Evolutionary conservation across 192 early-diverging fungal genomes (phyloP).

Genomic region (Ramicandelaber brevisporus): DNA sequence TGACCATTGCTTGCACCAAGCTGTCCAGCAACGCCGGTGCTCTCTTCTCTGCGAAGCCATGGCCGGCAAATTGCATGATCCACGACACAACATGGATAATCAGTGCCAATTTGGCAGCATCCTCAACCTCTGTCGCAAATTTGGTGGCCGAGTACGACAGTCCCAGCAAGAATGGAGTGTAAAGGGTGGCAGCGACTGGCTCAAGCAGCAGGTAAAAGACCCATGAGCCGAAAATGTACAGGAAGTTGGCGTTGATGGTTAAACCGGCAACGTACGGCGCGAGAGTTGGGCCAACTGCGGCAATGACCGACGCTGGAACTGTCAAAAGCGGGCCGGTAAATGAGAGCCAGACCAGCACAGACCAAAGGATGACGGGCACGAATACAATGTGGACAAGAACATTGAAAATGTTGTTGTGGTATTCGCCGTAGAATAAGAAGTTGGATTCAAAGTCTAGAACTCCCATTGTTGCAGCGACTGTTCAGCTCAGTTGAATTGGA

Average conservation of each 20-base stretch:
- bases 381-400: slow-evolving; percentile 63
- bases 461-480: slow-evolving; percentile 10
- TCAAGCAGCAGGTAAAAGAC: slow-evolving; percentile 2
- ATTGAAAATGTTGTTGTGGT: slow-evolving; percentile 57
- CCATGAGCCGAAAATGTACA: too few relatives aligned
- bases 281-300: slow-evolving; percentile 11
- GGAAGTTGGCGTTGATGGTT: slow-evolving; percentile 21
- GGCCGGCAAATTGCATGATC: slow-evolving; percentile 78
- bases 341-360: slow-evolving; percentile 30
- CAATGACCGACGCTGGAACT: slow-evolving; percentile 9
- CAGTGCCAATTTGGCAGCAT: slow-evolving; percentile 24
- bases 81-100: slow-evolving; percentile 44
- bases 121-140: slow-evolving; percentile 17
- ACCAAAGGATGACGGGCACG: slow-evolving; percentile 79
- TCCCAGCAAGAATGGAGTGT: slow-evolving; percentile 29
- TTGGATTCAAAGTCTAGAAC: slow-evolving; percentile 60
- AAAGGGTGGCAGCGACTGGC: slow-evolving; percentile 6
- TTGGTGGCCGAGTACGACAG: slow-evolving; percentile 35
- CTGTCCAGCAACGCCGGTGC: slow-evolving; percentile 74
- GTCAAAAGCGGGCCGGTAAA: slow-evolving; percentile 15
- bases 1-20: slow-evolving; percentile 63
- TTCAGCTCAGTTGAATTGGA: too few relatives aligned
- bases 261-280: slow-evolving; percentile 29
- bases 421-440: slow-evolving; percentile 53
- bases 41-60: slow-evolving; percentile 64